phyloP scores from a whole-genome alignment of 164 flowering plant genomes.

The Kingdonia uniflora region DNA sequence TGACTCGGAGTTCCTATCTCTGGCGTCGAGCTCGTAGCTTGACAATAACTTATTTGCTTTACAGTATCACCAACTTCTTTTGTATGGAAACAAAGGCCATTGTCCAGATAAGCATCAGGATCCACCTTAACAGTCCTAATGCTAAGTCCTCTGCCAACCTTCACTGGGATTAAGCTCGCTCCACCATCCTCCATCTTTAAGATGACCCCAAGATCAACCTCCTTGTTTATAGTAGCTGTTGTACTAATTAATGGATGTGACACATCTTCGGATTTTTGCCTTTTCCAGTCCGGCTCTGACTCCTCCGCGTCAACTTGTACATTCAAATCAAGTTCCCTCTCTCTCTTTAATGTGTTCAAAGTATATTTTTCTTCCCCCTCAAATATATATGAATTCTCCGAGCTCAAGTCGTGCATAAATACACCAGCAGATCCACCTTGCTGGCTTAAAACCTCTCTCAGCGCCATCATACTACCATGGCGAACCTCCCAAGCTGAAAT shows the following conservation, averaged over 20 bases:
- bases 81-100: constrained; percentile 10
- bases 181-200: constrained; percentile 32
- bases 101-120: constrained; percentile 22
- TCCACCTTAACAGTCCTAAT: constrained; percentile 37
- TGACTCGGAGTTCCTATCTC: constrained; percentile 19
- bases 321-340: constrained; percentile 70
- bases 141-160: constrained; percentile 24
- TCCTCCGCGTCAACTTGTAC: constrained; percentile 42
- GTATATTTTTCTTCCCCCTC: constrained; percentile 21
- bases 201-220: constrained; percentile 13
- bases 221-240: constrained; percentile 10
- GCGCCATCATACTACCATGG: constrained; percentile 94
- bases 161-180: constrained; percentile 14
- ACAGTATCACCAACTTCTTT: constrained; percentile 18
- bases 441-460: constrained; percentile 84
- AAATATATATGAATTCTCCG: constrained; percentile 15
- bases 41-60: constrained; percentile 15
- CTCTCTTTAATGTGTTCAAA: constrained; percentile 32
- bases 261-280: constrained; percentile 44
- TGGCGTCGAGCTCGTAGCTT: constrained; percentile 18
- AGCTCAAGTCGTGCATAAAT: constrained; percentile 37
- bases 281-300: constrained; percentile 44
- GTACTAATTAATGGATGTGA: constrained; percentile 13
- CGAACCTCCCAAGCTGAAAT: constrained; percentile 93
- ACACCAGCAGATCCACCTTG: constrained; percentile 91